phyloP scores from a whole-genome alignment of 805 yeast species.

The Candida morakotiae region DNA sequence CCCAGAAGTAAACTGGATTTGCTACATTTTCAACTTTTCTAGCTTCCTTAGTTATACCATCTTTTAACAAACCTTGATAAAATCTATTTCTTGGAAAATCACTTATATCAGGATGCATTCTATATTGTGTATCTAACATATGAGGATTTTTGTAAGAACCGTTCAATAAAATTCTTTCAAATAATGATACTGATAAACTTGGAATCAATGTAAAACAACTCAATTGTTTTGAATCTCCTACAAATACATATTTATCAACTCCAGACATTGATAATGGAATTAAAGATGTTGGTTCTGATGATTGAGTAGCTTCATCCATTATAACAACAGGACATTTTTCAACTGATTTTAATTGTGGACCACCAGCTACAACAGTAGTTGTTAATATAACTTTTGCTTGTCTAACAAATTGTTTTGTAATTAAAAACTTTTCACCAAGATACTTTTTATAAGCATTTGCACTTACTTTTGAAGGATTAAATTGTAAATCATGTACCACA shows the following conservation, averaged over 20 bases:
- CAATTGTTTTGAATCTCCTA: slow-evolving; percentile 74
- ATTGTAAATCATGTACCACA: slow-evolving; percentile 38
- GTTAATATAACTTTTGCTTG: slow-evolving; percentile 71
- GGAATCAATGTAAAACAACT: slow-evolving; percentile 70
- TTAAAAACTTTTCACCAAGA: slow-evolving; percentile 39
- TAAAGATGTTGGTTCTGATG: slow-evolving; percentile 67
- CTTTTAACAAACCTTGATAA: slow-evolving; percentile 45
- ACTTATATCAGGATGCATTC: slow-evolving; percentile 65
- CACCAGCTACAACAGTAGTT: slow-evolving; percentile 71
- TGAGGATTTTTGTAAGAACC: slow-evolving; percentile 58
- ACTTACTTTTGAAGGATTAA: slow-evolving; percentile 17
- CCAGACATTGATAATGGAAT: slow-evolving; percentile 70
- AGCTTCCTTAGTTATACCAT: slow-evolving; percentile 56
- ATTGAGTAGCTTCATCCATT: slow-evolving; percentile 77
- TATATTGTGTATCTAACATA: slow-evolving; percentile 66
- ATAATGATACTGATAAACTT: slow-evolving; percentile 59
- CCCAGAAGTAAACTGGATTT: slow-evolving; percentile 59
- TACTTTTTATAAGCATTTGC: slow-evolving; percentile 47
- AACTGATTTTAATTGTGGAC: slow-evolving; percentile 54
- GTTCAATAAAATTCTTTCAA: slow-evolving; percentile 61
- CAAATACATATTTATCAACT: slow-evolving; percentile 62
- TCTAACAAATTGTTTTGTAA: slow-evolving; percentile 47
- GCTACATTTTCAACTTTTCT: slow-evolving; percentile 45
- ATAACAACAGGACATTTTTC: slow-evolving; percentile 60
- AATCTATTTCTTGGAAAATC: slow-evolving; percentile 54